A percentile compares a stretch with the other conserved stretches of the same genome.
These are phyloP conservation scores for Kuraishia cidri DNA, from an alignment of 805 yeast genomes.

Conservation along the genomic window DNA sequence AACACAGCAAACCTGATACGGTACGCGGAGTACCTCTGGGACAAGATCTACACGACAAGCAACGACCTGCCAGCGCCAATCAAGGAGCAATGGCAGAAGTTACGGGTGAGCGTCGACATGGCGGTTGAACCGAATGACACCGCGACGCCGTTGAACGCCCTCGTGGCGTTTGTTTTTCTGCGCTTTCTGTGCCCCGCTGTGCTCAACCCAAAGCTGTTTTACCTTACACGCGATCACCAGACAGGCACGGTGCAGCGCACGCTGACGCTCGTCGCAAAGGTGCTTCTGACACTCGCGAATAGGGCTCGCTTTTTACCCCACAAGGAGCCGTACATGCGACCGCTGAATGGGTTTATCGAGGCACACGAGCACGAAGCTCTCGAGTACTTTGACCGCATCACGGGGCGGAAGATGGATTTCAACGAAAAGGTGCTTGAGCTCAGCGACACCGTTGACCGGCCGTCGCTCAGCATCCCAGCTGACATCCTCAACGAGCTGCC, in stretches of 20 bases:
- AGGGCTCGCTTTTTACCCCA: constrained; percentile 62
- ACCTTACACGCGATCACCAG: constrained; percentile 62
- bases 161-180: constrained; percentile 77
- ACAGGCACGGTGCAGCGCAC: constrained; percentile 68
- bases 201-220: constrained; percentile 80
- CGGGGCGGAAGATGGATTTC: constrained; percentile 61
- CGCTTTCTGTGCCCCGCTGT: constrained; percentile 88
- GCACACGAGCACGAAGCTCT: constrained; percentile 46
- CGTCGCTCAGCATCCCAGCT: constrained; percentile 47
- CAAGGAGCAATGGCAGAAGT: constrained; percentile 50
- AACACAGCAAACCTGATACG: constrained; percentile 40
- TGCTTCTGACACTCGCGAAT: constrained; percentile 71
- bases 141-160: constrained; percentile 52
- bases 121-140: constrained; percentile 46
- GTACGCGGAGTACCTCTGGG: constrained; percentile 59
- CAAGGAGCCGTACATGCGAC: constrained; percentile 74
- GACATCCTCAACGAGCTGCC: constrained; percentile 50
- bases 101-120: constrained; percentile 57
- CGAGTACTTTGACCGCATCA: constrained; percentile 66
- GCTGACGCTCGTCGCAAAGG: constrained; percentile 72
- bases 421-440: constrained; percentile 41
- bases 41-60: constrained; percentile 50
- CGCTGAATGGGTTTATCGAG: constrained; percentile 61
- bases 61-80: constrained; percentile 69
- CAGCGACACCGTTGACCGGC: constrained; percentile 44